Evolutionary conservation across 1,284 basidiomycete species (phyloP).

Genomic region (Fistulinella cinereoalba): DNA sequence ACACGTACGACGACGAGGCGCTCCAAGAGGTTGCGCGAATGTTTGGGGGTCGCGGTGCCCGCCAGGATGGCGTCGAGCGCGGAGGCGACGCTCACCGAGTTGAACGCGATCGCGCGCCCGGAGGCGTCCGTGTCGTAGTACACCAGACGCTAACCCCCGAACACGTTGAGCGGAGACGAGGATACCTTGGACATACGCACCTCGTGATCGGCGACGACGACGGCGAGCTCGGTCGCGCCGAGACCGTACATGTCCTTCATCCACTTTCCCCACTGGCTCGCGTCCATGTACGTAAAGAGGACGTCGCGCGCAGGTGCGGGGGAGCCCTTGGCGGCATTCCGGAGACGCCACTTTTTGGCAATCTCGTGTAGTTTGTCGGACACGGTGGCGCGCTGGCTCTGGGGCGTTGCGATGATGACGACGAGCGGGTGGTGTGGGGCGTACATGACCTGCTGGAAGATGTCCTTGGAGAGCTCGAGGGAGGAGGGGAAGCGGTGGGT

Average conservation of each 20-base stretch:
- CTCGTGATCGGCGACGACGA: constrained; percentile 78
- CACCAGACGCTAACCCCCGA: constrained; percentile 50
- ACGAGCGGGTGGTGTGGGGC: constrained; percentile 71
- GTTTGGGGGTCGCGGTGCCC: constrained; percentile 54
- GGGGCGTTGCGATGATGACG: constrained; percentile 60
- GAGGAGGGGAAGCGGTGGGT: constrained; percentile 68
- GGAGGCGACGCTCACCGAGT: constrained; percentile 58
- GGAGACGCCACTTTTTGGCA: constrained; percentile 62
- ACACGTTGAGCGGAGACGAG: not conserved
- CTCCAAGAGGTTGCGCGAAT: constrained; percentile 71
- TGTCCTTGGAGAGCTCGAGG: constrained; percentile 67
- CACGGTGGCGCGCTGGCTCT: constrained; percentile 40
- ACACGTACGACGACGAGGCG: too few species aligned
- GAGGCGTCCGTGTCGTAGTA: constrained; percentile 61
- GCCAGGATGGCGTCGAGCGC: constrained; percentile 67
- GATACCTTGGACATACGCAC: constrained; percentile 32
- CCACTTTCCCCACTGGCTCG: constrained; percentile 78
- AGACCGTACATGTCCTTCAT: constrained; percentile 85
- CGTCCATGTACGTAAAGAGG: constrained; percentile 86
- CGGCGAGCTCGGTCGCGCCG: constrained; percentile 43
- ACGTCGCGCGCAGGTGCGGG: constrained; percentile 47
- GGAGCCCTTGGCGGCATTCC: constrained; percentile 5
- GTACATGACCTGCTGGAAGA: constrained; percentile 82
- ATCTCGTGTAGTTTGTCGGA: constrained; percentile 50
- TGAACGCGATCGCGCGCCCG: constrained; percentile 54